A percentile compares a stretch with the other conserved stretches of the same genome.
Conservation (phyloP, 495 filamentous ascomycete genomes). For the Hypoxylon lenormandii region DNA sequence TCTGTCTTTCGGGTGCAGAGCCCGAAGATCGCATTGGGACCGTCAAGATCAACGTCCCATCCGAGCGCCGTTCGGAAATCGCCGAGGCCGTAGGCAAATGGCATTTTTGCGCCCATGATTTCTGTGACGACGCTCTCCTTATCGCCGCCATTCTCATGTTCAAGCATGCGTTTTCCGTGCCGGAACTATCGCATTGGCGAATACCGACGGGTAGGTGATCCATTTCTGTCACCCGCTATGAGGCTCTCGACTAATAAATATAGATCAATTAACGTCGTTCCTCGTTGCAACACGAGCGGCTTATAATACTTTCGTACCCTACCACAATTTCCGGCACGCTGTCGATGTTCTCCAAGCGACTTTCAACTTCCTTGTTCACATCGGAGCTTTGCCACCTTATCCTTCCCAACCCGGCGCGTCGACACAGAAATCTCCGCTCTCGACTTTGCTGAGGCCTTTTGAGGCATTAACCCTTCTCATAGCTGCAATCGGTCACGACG, state of each 20-base stretch:
- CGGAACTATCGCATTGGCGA: slow-evolving; percentile 81
- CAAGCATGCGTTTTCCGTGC: slow-evolving; percentile 85
- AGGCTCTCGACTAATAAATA: slow-evolving; percentile 33
- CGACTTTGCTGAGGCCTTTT: slow-evolving; percentile 78
- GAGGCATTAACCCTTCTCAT: slow-evolving; percentile 90
- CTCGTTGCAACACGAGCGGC: slow-evolving; percentile 83
- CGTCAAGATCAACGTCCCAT: slow-evolving; percentile 62
- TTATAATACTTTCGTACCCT: slow-evolving; percentile 96
- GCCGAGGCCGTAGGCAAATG: slow-evolving; percentile 79
- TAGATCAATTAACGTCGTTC: slow-evolving; percentile 78
- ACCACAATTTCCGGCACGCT: slow-evolving; percentile 98
- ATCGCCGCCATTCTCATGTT: slow-evolving; percentile 84
- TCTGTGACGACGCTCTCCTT: slow-evolving; percentile 87
- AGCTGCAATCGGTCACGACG: slow-evolving; percentile 95
- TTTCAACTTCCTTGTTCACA: slow-evolving; percentile 88
- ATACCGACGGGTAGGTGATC: slow-evolving; percentile 74
- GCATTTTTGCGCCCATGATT: slow-evolving; percentile 89
- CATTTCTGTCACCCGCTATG: slow-evolving; percentile 16
- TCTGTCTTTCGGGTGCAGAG: slow-evolving; percentile 76
- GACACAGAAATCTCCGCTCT: slow-evolving; percentile 70
- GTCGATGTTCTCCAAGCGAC: slow-evolving; percentile 94
- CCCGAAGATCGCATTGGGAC: slow-evolving; percentile 56
- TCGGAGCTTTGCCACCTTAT: slow-evolving; percentile 81
- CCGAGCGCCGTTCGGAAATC: slow-evolving; percentile 71
- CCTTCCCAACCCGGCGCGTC: slow-evolving; percentile 42